phyloP scores from a whole-genome alignment of 108 stramenopile species.

The Cylindrotheca fusiformis region DNA sequence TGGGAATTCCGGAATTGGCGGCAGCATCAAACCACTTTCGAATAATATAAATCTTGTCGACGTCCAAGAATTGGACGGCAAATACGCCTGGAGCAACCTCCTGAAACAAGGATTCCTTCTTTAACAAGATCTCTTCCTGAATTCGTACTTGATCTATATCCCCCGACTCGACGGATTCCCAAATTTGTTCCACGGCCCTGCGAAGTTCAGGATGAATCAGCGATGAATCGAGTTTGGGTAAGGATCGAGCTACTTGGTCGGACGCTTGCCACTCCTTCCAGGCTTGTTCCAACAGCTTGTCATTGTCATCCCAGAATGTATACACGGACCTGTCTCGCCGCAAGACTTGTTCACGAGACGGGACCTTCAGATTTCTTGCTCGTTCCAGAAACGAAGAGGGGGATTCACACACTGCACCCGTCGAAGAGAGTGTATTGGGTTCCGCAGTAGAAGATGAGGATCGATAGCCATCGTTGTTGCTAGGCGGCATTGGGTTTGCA shows the following conservation, averaged over 20 bases:
- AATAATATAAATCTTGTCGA: constrained; percentile 22
- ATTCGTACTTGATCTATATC: neutral
- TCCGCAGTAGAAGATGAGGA: neutral
- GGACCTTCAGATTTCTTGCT: constrained; percentile 1
- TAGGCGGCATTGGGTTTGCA: neutral
- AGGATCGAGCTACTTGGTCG: neutral
- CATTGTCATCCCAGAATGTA: constrained; percentile 9
- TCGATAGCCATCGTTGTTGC: neutral
- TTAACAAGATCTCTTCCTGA: neutral
- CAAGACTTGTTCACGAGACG: constrained; percentile 7
- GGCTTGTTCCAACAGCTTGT: constrained; percentile 6
- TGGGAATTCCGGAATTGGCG: constrained; percentile 31
- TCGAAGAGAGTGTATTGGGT: neutral
- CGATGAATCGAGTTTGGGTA: constrained; percentile 4
- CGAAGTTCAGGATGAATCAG: constrained; percentile 1
- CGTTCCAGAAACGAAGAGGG: neutral
- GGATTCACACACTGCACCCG: neutral
- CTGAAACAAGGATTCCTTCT: constrained; percentile 11
- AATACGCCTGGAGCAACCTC: constrained; percentile 35
- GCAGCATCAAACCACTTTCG: constrained; percentile 31
- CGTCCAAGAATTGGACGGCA: constrained; percentile 27
- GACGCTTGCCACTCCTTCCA: constrained; percentile 12
- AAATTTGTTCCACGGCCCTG: neutral
- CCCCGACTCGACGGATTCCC: neutral
- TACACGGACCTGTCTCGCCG: constrained; percentile 7